Conservation (phyloP, 306 rosid species). For the Coriaria nepalensis region DNA sequence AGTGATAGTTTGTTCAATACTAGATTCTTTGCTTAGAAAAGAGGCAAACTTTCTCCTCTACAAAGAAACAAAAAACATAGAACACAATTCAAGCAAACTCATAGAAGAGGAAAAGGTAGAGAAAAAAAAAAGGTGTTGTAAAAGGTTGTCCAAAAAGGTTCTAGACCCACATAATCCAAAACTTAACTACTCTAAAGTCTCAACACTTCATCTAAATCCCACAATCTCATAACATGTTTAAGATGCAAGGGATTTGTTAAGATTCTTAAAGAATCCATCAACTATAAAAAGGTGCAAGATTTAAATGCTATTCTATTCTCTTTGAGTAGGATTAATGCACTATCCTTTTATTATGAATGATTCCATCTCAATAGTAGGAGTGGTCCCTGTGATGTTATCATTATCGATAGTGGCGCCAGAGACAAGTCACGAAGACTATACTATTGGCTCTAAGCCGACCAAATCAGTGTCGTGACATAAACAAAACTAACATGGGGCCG, state of each 20-base stretch:
- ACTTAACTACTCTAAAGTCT: background rate
- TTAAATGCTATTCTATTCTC: too few species aligned
- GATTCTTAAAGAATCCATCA: too few species aligned
- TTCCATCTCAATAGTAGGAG: too few species aligned
- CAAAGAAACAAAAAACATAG: constrained; percentile 12
- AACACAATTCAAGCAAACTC: constrained; percentile 11
- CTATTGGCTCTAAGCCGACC: constrained; percentile 2
- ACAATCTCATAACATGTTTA: background rate
- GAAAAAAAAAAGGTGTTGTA: constrained; percentile 14
- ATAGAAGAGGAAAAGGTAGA: constrained; percentile 8
- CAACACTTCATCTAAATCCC: too few species aligned
- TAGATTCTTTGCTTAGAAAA: constrained; percentile 12
- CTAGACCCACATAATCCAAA: constrained; percentile 3
- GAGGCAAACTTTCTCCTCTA: constrained; percentile 1
- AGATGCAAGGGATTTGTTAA: background rate
- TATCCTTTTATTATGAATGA: background rate
- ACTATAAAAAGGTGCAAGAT: too few species aligned
- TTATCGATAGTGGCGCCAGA: constrained; percentile 6
- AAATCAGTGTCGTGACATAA: too few species aligned
- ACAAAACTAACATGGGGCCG: constrained; percentile 3
- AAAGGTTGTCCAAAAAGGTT: constrained; percentile 13
- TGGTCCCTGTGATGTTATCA: constrained; percentile 16
- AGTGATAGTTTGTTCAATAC: background rate
- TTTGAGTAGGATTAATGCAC: background rate
- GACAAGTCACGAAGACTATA: constrained; percentile 5